Percentiles rank a stretch among this genome's conserved stretches.
Evolutionary conservation across 345 rosid genomes (phyloP).

Genomic region (Brassica nigra): DNA sequence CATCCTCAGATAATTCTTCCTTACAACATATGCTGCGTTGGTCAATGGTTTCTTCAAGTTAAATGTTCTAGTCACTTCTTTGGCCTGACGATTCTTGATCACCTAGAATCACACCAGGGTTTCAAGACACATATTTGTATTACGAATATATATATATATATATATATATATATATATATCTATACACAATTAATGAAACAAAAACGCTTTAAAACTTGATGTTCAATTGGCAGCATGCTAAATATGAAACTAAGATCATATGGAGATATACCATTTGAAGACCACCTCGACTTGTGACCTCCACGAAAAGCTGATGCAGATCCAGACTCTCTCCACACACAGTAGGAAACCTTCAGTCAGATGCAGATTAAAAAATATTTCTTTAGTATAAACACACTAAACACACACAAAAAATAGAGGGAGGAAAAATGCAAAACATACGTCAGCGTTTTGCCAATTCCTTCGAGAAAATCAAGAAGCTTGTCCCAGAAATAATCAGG

Average conservation of each 20-base stretch:
- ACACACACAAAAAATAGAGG: background rate
- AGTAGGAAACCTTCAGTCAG: conserved; percentile 52
- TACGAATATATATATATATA: background rate
- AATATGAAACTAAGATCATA: background rate
- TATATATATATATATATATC: background rate
- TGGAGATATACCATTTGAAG: conserved; percentile 43
- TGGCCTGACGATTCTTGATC: conserved; percentile 68
- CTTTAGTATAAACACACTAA: background rate
- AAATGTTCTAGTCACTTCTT: conserved; percentile 65
- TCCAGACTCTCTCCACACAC: conserved; percentile 66
- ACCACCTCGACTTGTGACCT: conserved; percentile 82
- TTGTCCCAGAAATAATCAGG: conserved; percentile 64
- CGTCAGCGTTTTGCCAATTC: conserved; percentile 51
- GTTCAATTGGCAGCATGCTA: background rate
- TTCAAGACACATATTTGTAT: background rate
- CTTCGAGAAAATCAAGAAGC: conserved; percentile 49
- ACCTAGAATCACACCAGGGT: conserved; percentile 48
- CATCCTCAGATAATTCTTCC: conserved; percentile 59
- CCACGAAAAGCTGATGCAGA: conserved; percentile 72
- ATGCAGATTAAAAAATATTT: background rate
- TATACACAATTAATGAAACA: background rate
- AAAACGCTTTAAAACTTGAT: background rate
- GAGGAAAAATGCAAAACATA: conserved; percentile 29
- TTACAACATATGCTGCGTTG: conserved; percentile 67
- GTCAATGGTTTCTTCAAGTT: conserved; percentile 67